A percentile compares a stretch with the other conserved stretches of the same genome.
phyloP scores from a whole-genome alignment of 2,329 filamentous ascomycete species.

The Colletotrichum spaethianum region DNA sequence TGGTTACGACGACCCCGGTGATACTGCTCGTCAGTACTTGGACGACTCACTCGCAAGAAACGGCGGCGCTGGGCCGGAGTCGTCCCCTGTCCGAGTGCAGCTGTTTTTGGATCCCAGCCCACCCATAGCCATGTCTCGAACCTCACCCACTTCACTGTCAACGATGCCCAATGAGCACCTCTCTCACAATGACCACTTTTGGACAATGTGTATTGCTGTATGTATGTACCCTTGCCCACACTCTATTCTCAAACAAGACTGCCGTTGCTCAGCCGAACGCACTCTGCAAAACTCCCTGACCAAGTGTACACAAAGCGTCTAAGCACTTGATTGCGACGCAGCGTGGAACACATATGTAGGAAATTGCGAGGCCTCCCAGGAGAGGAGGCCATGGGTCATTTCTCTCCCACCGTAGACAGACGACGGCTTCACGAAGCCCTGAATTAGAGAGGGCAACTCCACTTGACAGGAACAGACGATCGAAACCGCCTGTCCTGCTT shows the following conservation, averaged over 20 bases:
- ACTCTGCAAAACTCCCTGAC: neutral
- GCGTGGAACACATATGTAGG: neutral
- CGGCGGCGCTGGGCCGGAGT: constrained; percentile 47
- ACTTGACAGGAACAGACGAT: neutral
- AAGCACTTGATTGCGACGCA: neutral
- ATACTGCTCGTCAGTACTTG: constrained; percentile 47
- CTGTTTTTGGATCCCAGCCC: constrained; percentile 51
- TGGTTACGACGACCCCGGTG: constrained; percentile 45
- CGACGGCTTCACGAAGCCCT: neutral
- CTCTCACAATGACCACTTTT: neutral
- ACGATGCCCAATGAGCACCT: neutral
- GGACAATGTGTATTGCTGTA: neutral
- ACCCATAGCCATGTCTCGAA: constrained; percentile 45
- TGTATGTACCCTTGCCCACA: neutral
- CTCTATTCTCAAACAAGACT: neutral
- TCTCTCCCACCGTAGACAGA: neutral
- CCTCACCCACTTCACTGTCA: neutral
- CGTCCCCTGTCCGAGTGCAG: constrained; percentile 45
- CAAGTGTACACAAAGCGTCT: neutral
- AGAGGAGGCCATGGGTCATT: neutral
- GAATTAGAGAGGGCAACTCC: neutral
- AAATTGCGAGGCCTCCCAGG: neutral
- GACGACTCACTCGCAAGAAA: constrained; percentile 43
- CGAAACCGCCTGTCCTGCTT: neutral
- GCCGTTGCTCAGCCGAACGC: neutral